Evolutionary conservation across 768 basidiomycete species (phyloP), one percentile per base, ranked within the genome.

Genomic region (Serendipita sp.): DNA sequence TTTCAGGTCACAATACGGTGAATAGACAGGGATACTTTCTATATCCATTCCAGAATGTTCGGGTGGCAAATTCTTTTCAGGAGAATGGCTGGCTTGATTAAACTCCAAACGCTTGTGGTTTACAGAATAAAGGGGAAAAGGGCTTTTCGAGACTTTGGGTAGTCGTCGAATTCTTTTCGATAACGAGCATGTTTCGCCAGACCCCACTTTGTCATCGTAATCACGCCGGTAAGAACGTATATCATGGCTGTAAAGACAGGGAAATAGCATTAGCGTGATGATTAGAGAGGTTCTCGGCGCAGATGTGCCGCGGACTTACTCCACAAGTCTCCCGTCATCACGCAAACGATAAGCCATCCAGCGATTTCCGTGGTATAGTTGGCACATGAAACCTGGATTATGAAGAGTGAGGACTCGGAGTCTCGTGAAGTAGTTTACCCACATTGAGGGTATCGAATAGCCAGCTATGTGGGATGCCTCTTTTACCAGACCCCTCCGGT

Each of bases 361-460:
- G 95, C 64, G 5, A 75, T 79, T 74, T 99, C 96, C 69, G 94
- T 97, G 71, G 89, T 84, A 75, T 99, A 99, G 73, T 99, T 97
- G 16, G 95, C 91, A 76, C 81, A 88, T 3, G 90, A 87, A 42
- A 94, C 80, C 45, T 48, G 5, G 7, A 48, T 38, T 14, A 14
- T 9, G n/a, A 9, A 48, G n/a, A n/a, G 26, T 48, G 20, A 48
- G 26, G 7, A 9, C 7, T 20, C 9, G 9, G 45, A n/a, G 7
- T 0, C 45, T 5, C 20, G n/a, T 58, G 11, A 33, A 24, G 24
- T 11, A 4, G 17, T 11, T 58, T 9, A 31, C 53, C 4, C 53
- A 58, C 53, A n/a, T 58, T 58, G 53, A 58, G 53, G n/a, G 81
- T 74, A 61, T 82, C 77, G 75, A 97, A 99, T 3, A 93, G 94